Percentiles rank a stretch among this genome's conserved stretches.
Conservation (phyloP, 306 rosid species). For the Trifolium repens region DNA sequence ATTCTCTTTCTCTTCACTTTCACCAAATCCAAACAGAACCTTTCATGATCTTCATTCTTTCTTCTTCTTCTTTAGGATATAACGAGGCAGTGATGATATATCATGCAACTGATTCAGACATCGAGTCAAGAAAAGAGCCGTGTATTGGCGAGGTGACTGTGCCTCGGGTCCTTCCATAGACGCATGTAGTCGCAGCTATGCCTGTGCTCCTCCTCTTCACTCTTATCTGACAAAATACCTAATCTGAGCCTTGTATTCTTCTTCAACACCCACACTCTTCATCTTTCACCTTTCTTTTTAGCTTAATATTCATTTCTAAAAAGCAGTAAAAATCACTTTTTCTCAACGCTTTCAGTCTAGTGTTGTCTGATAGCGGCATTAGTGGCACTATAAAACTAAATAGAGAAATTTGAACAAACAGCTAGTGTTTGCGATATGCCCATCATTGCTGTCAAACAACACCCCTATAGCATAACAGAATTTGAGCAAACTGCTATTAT, state of each 20-base stretch:
- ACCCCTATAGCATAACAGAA: not conserved
- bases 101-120: not conserved
- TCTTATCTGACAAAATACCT: slow-evolving; percentile 5
- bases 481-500: not conserved
- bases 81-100: slow-evolving; percentile 22
- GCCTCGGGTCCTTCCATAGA: not conserved
- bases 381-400: not conserved
- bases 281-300: not conserved
- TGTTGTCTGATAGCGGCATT: not conserved
- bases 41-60: not conserved
- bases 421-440: not conserved
- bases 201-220: not conserved
- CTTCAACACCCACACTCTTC: not conserved
- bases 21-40: not conserved
- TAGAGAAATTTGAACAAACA: not conserved
- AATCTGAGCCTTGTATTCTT: slow-evolving; percentile 17
- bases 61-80: slow-evolving; percentile 23
- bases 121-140: not conserved
- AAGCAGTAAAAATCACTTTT: not conserved
- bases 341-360: not conserved
- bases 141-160: slow-evolving; percentile 9
- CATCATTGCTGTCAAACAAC: not conserved
- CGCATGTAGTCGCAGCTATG: not conserved
- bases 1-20: not conserved
- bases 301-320: not conserved